phyloP scores from a whole-genome alignment of 805 yeast species.

The Candida silvicultrix region DNA sequence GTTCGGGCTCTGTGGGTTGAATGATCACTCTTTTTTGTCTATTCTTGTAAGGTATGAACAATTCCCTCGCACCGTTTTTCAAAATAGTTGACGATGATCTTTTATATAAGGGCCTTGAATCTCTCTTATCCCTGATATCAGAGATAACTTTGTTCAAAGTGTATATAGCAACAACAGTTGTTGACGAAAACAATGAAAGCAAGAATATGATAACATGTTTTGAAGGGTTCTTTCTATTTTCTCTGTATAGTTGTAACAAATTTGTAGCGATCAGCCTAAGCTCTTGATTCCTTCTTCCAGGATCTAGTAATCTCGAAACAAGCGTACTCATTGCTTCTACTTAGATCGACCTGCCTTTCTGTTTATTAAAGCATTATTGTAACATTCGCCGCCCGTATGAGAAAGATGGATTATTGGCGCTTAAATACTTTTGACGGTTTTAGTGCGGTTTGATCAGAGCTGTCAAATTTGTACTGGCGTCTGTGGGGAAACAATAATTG shows the following conservation, averaged over 20 bases:
- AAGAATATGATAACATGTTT: conserved; percentile 22
- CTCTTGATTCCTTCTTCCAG: conserved; percentile 14
- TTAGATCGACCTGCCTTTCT: no score
- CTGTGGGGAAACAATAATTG: neutral
- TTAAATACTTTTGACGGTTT: neutral
- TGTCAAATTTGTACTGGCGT: neutral
- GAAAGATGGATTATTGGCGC: neutral
- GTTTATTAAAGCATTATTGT: no score
- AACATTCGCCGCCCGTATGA: neutral
- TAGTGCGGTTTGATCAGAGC: neutral
- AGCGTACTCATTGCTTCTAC: neutral
- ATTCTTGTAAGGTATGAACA: conserved; percentile 22
- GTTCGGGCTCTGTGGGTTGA: conserved; percentile 22
- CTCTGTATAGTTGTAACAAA: conserved; percentile 19
- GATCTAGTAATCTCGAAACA: conserved; percentile 15
- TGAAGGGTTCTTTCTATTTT: conserved; percentile 21
- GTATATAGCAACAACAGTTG: conserved; percentile 14
- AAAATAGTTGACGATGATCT: conserved; percentile 23
- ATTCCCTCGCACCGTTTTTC: conserved; percentile 24
- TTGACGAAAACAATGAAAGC: conserved; percentile 18
- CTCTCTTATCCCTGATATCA: conserved; percentile 22
- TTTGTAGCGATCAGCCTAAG: conserved; percentile 14
- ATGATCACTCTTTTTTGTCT: conserved; percentile 22
- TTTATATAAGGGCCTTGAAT: conserved; percentile 21
- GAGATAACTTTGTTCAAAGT: conserved; percentile 19